Conservation (phyloP, 2,329 filamentous ascomycete genomes). For the Paraphaeosphaeria sporulosa region DNA sequence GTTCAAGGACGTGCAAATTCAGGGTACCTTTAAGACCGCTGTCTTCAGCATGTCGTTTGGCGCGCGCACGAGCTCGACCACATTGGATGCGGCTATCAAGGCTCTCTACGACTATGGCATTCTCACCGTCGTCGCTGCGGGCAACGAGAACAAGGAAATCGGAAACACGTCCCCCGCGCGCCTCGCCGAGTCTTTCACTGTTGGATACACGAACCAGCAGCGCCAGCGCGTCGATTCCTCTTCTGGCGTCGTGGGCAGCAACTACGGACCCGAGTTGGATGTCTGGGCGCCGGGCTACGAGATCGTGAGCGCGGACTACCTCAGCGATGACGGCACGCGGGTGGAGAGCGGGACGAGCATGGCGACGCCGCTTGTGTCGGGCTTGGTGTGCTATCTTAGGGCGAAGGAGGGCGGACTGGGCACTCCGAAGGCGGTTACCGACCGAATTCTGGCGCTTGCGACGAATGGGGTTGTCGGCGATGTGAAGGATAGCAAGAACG, state of each 20-base stretch:
- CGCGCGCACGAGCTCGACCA: constrained; percentile 17
- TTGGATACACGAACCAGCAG: constrained; percentile 5
- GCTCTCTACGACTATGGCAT: constrained; percentile 27
- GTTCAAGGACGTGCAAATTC: constrained; percentile 20
- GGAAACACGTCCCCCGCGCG: constrained; percentile 6
- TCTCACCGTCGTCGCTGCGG: constrained; percentile 39
- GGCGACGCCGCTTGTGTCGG: constrained; percentile 2
- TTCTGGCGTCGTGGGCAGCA: neutral
- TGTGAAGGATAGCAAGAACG: constrained; percentile 1
- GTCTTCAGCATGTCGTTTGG: constrained; percentile 41
- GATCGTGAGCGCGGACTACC: neutral
- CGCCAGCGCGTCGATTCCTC: constrained; percentile 1
- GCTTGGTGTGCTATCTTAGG: constrained; percentile 6
- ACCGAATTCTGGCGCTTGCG: neutral
- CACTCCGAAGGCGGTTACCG: constrained; percentile 3
- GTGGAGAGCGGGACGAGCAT: constrained; percentile 1
- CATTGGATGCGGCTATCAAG: constrained; percentile 5
- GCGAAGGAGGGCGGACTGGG: neutral
- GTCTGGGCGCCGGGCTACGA: constrained; percentile 7
- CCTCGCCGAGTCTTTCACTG: constrained; percentile 5
- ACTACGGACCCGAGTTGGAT: constrained; percentile 5
- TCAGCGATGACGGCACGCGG: neutral
- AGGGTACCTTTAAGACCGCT: constrained; percentile 15
- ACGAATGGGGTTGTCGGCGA: constrained; percentile 1
- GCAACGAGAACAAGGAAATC: constrained; percentile 28